Percentiles rank a stretch among this genome's conserved stretches.
Conservation (phyloP, 140 eudicot species). For the Anethum foeniculum region DNA sequence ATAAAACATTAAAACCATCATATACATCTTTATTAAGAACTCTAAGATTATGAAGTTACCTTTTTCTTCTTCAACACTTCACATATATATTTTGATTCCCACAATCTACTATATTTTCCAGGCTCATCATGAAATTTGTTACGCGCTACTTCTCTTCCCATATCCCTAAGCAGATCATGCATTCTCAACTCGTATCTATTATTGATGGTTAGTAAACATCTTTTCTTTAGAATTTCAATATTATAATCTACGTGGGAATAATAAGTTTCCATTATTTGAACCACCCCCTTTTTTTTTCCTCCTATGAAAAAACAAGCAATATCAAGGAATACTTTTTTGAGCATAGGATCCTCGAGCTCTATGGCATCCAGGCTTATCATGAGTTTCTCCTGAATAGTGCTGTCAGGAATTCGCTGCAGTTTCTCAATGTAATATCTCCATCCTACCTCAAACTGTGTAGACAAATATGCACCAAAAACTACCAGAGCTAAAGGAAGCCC, state of each 20-base stretch:
- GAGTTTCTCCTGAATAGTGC: neutral
- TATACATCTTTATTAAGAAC: neutral
- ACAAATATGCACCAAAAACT: neutral
- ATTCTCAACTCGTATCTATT: neutral
- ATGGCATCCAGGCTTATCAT: slow-evolving; percentile 5
- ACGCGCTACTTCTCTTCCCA: neutral
- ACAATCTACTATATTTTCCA: slow-evolving; percentile 1
- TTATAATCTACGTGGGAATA: neutral
- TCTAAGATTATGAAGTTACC: neutral
- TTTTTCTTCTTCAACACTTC: neutral
- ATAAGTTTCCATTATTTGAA: neutral
- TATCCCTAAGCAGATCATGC: slow-evolving; percentile 8
- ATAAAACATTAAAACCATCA: neutral
- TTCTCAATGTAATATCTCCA: neutral
- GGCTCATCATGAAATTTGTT: neutral
- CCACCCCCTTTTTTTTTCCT: neutral
- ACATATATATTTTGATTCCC: neutral
- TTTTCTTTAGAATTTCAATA: neutral
- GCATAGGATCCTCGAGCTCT: neutral
- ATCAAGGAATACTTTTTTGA: neutral
- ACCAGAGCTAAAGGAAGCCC: slow-evolving; percentile 4
- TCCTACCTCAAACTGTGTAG: neutral
- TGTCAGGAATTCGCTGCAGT: neutral
- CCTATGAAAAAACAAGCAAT: slow-evolving; percentile 7
- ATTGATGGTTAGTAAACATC: neutral